A percentile compares a stretch with the other conserved stretches of the same genome.
Conservation (phyloP, 2,329 filamentous ascomycete genomes). For the Botryosphaeria dothidea region DNA sequence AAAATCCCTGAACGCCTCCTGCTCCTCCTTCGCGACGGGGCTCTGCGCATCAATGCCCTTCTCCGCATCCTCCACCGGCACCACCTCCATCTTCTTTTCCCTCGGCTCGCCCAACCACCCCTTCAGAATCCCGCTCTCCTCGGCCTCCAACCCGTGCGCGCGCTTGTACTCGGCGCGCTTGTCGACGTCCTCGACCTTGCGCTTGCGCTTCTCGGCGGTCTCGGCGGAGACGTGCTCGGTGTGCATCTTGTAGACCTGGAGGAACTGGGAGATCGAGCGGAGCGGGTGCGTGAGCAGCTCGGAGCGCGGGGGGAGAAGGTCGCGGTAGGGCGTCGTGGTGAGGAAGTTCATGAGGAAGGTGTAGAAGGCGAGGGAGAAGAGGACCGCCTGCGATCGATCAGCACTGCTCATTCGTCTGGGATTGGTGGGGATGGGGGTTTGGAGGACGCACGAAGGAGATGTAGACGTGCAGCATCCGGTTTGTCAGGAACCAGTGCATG, state of each 20-base stretch:
- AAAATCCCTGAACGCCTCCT: conserved; percentile 42
- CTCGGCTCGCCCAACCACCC: conserved; percentile 37
- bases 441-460: conserved; percentile 73
- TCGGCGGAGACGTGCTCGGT: conserved; percentile 68
- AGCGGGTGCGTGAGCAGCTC: conserved; percentile 71
- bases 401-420: neutral
- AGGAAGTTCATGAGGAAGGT: conserved; percentile 81
- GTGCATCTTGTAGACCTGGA: conserved; percentile 76
- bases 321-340: conserved; percentile 73
- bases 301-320: conserved; percentile 72
- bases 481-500: conserved; percentile 82
- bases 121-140: conserved; percentile 31
- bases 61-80: neutral
- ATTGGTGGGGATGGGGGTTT: neutral
- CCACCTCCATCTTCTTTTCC: conserved; percentile 23
- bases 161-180: conserved; percentile 85
- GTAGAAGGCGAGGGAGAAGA: conserved; percentile 67
- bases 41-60: neutral
- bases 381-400: conserved; percentile 56
- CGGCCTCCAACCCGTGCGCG: conserved; percentile 65
- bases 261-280: conserved; percentile 62
- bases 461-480: conserved; percentile 71
- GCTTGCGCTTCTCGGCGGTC: conserved; percentile 70
- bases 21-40: conserved; percentile 30
- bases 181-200: conserved; percentile 78